These are phyloP conservation scores for Mycena galericulata DNA, from an alignment of 768 basidiomycete genomes.

Conservation along the genomic window DNA sequence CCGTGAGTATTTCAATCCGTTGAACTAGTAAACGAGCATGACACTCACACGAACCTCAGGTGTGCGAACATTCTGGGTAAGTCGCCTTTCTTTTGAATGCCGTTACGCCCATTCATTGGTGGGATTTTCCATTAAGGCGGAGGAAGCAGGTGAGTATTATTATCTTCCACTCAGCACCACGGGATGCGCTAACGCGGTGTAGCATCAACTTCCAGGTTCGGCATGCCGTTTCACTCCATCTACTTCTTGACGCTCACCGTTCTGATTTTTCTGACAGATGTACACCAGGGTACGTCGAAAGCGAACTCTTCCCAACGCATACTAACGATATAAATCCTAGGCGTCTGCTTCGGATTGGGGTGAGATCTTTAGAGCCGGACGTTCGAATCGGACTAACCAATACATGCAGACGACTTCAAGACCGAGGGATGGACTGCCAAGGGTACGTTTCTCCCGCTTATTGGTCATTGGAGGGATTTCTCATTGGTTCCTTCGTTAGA, in stretches of 20 bases:
- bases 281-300: slow-evolving; percentile 65
- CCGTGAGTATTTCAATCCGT: slow-evolving; percentile 56
- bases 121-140: slow-evolving; percentile 50
- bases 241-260: background rate
- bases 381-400: slow-evolving; percentile 5
- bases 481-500: slow-evolving; percentile 50
- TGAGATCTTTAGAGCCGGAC: slow-evolving; percentile 39
- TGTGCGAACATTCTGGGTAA: slow-evolving; percentile 75
- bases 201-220: slow-evolving; percentile 80
- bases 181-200: slow-evolving; percentile 6
- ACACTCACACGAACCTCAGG: slow-evolving; percentile 44
- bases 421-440: slow-evolving; percentile 74
- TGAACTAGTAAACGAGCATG: background rate
- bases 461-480: background rate
- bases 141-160: slow-evolving; percentile 60
- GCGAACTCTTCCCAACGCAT: background rate
- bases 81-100: slow-evolving; percentile 6
- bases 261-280: slow-evolving; percentile 55
- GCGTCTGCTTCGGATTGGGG: slow-evolving; percentile 81
- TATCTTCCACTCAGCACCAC: background rate
- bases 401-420: slow-evolving; percentile 76
- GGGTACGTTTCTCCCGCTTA: slow-evolving; percentile 48
- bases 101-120: background rate
- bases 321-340: slow-evolving; percentile 42
- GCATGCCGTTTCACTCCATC: slow-evolving; percentile 2